phyloP scores from a whole-genome alignment of 257 asterid species.

The Oldenlandia corymbosa region DNA sequence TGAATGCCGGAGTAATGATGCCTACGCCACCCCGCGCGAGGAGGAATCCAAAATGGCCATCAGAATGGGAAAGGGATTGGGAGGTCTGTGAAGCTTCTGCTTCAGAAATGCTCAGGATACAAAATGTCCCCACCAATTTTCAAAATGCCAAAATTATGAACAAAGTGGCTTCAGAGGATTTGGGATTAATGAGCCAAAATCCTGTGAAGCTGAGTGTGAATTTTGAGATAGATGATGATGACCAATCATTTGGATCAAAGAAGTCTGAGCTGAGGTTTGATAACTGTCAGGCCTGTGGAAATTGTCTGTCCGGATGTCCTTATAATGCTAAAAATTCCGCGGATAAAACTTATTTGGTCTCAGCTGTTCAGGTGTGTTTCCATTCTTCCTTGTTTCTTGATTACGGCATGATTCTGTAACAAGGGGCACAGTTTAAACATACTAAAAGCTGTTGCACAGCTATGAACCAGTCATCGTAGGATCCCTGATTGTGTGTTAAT shows the following conservation, averaged over 20 bases:
- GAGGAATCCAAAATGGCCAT: slow-evolving; percentile 44
- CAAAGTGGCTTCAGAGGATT: slow-evolving; percentile 19
- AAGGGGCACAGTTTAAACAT: not conserved
- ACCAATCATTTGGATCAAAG: slow-evolving; percentile 13
- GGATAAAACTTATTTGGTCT: slow-evolving; percentile 41
- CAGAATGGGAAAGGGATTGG: slow-evolving; percentile 57
- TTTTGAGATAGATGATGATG: slow-evolving; percentile 32
- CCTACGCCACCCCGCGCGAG: slow-evolving; percentile 36
- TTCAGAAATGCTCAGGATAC: slow-evolving; percentile 38
- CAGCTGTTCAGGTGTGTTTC: slow-evolving; percentile 41
- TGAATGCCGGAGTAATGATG: slow-evolving; percentile 50
- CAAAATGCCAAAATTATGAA: slow-evolving; percentile 35
- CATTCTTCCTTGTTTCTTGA: not conserved
- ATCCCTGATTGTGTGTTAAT: not conserved
- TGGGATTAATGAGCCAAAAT: slow-evolving; percentile 4
- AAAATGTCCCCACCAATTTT: slow-evolving; percentile 36
- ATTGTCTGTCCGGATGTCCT: slow-evolving; percentile 59
- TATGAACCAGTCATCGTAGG: not conserved
- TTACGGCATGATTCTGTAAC: not conserved
- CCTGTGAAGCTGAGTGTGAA: slow-evolving; percentile 37
- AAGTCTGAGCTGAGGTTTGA: slow-evolving; percentile 17
- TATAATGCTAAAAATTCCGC: slow-evolving; percentile 46
- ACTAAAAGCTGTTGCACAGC: not conserved
- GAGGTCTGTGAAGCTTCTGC: slow-evolving; percentile 36
- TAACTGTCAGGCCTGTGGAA: slow-evolving; percentile 54